phyloP scores from a whole-genome alignment of 305 asterid species.

The Ilex paraguariensis region DNA sequence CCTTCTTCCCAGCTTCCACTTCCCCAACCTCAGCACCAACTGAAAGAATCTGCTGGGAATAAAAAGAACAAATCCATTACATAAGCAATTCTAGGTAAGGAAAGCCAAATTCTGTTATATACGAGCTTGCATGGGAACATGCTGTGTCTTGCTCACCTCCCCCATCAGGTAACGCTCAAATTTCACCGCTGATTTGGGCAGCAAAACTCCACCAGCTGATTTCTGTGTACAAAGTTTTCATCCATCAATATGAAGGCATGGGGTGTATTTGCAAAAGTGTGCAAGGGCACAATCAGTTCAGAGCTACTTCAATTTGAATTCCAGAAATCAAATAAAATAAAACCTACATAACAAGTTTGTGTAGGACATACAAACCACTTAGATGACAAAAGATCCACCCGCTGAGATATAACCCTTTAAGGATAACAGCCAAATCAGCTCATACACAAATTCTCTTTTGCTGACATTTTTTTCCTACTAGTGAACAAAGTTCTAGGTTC shows the following conservation, averaged over 20 bases:
- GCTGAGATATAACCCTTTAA: neutral
- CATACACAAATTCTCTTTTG: too few species aligned
- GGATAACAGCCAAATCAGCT: too few species aligned
- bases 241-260: constrained; percentile 4
- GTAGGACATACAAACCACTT: neutral
- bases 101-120: neutral
- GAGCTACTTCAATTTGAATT: neutral
- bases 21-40: constrained; percentile 60
- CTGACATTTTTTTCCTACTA: too few species aligned
- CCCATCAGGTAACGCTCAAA: constrained; percentile 91
- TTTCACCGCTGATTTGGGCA: constrained; percentile 83
- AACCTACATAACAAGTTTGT: neutral
- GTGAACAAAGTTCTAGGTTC: too few species aligned
- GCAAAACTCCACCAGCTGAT: constrained; percentile 90
- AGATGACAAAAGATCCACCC: neutral
- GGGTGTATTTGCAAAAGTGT: neutral
- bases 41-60: constrained; percentile 47
- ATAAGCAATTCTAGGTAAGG: neutral
- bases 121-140: neutral
- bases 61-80: neutral
- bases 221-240: constrained; percentile 39
- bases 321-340: neutral
- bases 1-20: constrained; percentile 77
- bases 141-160: constrained; percentile 47
- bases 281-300: neutral